Conservation (phyloP, 75 land plant species). For the Cunninghamia lanceolata region DNA sequence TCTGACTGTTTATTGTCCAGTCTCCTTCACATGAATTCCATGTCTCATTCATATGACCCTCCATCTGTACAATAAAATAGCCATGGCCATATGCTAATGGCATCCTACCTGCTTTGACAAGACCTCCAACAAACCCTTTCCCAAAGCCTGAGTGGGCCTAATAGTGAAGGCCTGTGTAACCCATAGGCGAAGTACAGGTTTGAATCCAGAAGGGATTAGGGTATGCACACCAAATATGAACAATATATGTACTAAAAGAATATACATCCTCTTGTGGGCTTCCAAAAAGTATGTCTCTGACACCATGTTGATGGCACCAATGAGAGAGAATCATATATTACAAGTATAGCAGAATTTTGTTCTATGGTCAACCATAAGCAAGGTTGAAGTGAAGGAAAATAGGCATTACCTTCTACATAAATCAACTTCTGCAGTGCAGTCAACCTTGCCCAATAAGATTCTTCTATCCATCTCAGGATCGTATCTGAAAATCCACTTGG, state of each 20-base stretch:
- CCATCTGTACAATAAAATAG: background rate
- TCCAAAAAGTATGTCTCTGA: background rate
- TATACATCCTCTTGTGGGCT: background rate
- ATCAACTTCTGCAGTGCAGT: slow-evolving; percentile 71
- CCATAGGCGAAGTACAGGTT: background rate
- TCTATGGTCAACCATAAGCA: background rate
- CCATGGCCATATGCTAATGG: background rate
- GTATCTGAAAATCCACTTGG: slow-evolving; percentile 48
- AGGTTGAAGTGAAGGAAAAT: background rate
- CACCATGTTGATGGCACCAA: background rate
- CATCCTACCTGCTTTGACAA: background rate
- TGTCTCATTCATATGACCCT: background rate
- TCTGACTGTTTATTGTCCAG: background rate
- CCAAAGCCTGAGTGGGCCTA: background rate
- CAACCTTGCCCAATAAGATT: slow-evolving; percentile 88
- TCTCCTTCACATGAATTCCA: background rate
- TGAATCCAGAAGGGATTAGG: background rate
- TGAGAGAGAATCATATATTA: background rate
- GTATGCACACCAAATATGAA: background rate
- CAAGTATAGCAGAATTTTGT: background rate
- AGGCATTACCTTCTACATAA: slow-evolving; percentile 78
- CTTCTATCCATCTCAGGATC: slow-evolving; percentile 91
- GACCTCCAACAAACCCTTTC: background rate
- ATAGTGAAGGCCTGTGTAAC: background rate
- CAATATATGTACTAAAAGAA: background rate